Evolutionary conservation across 2,329 filamentous ascomycete species (phyloP).

Genomic region (Tolypocladium album): DNA sequence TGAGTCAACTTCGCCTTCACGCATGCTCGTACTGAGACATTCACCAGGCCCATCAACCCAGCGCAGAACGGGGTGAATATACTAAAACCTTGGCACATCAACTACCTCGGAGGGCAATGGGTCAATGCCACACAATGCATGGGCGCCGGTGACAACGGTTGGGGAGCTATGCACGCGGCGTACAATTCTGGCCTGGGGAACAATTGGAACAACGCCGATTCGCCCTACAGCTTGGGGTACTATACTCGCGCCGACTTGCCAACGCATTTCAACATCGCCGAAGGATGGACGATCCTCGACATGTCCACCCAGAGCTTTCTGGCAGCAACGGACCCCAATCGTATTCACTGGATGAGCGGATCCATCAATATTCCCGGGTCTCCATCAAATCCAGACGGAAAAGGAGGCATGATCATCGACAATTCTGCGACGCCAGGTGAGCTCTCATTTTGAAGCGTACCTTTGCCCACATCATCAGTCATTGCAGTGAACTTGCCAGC

Average conservation of each 20-base stretch:
- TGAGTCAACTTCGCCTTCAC: slow-evolving; percentile 14
- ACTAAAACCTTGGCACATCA: slow-evolving; percentile 38
- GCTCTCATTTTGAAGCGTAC: background rate
- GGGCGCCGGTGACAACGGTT: slow-evolving; percentile 38
- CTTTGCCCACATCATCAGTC: background rate
- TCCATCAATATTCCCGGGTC: slow-evolving; percentile 36
- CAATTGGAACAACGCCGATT: slow-evolving; percentile 28
- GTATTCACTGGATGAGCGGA: slow-evolving; percentile 23
- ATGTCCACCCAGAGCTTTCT: slow-evolving; percentile 9
- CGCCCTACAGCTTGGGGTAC: slow-evolving; percentile 29
- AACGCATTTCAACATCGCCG: slow-evolving; percentile 42
- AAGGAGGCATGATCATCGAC: slow-evolving; percentile 36
- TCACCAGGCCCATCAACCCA: slow-evolving; percentile 12
- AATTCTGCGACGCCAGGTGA: slow-evolving; percentile 23
- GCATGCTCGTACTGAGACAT: background rate
- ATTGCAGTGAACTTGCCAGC: background rate
- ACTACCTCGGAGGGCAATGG: slow-evolving; percentile 35
- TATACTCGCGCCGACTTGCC: slow-evolving; percentile 38
- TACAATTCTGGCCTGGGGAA: slow-evolving; percentile 38
- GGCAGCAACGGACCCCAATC: slow-evolving; percentile 34
- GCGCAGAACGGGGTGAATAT: slow-evolving; percentile 28
- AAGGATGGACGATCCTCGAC: slow-evolving; percentile 33
- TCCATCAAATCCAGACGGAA: slow-evolving; percentile 14
- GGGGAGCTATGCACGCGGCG: slow-evolving; percentile 38
- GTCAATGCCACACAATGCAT: slow-evolving; percentile 39